Base-by-base conservation (phyloP, 345 rosid species). In the Hibiscus tridactylites region DNA sequence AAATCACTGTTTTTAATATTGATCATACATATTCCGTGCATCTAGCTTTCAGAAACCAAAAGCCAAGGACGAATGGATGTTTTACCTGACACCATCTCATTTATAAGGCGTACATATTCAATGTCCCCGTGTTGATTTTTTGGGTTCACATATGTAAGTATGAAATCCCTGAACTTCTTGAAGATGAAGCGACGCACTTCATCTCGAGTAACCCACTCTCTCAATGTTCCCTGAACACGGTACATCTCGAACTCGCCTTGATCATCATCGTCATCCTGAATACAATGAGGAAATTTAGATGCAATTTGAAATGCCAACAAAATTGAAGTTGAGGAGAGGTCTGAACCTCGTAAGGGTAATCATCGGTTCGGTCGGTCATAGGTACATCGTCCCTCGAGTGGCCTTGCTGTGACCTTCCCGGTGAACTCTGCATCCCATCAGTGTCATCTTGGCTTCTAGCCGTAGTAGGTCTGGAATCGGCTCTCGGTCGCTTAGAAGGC, bases 131-230 rank as follows among this genome's bases (percentile, higher is more conserved):
- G 83, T 46, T 68, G 90, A 71, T 79, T 95, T 79, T 89, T 94
- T 12, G 95, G 84, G 76, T 81, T 88, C 15, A 85, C 88, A 81
- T 85, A 90, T 0, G 96, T 89, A 15, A 92, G 92, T 58, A 95
- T 73, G 78, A 95, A 92, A 71, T 95, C 94, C 81, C 82, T 89
- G 73, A 92, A 95, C 86, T 95, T 95, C 76, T 83, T 90, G 10
- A 90, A 92, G 61, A 95, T 90, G 61, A 95, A 95, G 28, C 98
- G 96, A 0, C 97, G 90, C 31, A 92, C 96, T 88, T 95, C 99
- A 74, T 92, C 98, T 79, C 98, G 85, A 17, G 92, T 90, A 72
- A 95, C 99, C 99, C 99, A 95, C 80, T 95, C 97, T 75, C 99
- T 86, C 63, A 95, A 50, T 10, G 92, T 89, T 77, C 99, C 98